Percentiles rank a stretch among this genome's conserved stretches.
Conservation (phyloP, 2,329 filamentous ascomycete species). For the Pseudogymnoascus sp. region DNA sequence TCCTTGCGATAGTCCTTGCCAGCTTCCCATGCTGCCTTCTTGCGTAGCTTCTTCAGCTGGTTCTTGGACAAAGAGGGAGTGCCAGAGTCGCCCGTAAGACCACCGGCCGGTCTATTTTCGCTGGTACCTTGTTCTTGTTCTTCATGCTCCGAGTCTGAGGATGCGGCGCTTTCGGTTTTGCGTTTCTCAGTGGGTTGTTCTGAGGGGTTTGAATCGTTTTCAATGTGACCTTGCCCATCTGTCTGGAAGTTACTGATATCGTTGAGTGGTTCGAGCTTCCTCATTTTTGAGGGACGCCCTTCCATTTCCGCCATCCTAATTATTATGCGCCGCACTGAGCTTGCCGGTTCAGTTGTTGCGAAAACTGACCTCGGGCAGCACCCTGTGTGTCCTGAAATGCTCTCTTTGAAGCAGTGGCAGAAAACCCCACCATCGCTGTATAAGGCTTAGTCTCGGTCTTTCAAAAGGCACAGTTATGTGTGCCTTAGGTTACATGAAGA, state of each 20-base stretch:
- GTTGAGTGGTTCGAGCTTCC: conserved; percentile 17
- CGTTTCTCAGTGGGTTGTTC: background rate
- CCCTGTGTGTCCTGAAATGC: background rate
- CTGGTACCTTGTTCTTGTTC: conserved; percentile 7
- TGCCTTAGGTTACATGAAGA: background rate
- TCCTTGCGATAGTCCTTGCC: conserved; percentile 50
- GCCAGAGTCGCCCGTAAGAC: background rate
- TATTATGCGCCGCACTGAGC: background rate
- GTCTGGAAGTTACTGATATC: background rate
- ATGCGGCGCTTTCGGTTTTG: background rate
- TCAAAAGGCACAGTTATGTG: background rate
- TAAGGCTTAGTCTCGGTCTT: background rate
- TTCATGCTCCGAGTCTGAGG: background rate
- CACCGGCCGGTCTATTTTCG: background rate
- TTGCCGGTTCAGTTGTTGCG: background rate
- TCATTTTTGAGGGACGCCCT: conserved; percentile 25
- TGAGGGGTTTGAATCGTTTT: conserved; percentile 6
- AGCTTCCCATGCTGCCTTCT: conserved; percentile 67
- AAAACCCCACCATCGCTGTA: conserved; percentile 3
- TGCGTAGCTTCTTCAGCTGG: conserved; percentile 70
- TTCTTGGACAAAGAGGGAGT: conserved; percentile 65
- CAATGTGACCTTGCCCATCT: background rate
- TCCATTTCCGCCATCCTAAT: conserved; percentile 22
- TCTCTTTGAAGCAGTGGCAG: background rate
- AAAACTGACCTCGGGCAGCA: background rate